These are phyloP conservation scores for Zygnema circumcarinatum DNA, from an alignment of 139 green algal genomes.

Conservation along the genomic window DNA sequence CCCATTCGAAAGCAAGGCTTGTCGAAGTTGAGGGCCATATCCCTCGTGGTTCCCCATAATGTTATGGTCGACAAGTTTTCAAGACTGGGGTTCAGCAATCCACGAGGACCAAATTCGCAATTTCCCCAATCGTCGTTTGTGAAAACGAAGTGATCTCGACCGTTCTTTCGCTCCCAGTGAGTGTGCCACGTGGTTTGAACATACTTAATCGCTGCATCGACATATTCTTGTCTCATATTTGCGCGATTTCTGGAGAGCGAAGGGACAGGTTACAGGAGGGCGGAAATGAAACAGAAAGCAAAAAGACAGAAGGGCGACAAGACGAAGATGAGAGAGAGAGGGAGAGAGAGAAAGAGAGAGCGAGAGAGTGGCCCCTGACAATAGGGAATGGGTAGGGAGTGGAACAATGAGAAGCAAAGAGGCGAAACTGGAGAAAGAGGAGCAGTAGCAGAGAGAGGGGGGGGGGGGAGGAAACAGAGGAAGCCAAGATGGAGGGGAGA, in stretches of 20 bases:
- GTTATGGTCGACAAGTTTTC: not conserved
- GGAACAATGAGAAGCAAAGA: too few relatives aligned
- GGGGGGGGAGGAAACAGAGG: too few relatives aligned
- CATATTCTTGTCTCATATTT: not conserved
- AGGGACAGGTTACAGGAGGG: not conserved
- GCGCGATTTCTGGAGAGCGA: not conserved
- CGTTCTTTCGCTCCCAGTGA: slow-evolving; percentile 69
- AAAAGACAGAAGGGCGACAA: not conserved
- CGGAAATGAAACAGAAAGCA: not conserved
- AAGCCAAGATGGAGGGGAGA: too few relatives aligned
- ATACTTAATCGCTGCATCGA: slow-evolving; percentile 53
- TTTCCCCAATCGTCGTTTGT: slow-evolving; percentile 73
- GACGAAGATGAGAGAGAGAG: not conserved
- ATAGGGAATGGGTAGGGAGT: too few relatives aligned
- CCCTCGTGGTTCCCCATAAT: slow-evolving; percentile 23
- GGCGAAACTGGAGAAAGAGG: too few relatives aligned
- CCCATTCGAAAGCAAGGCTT: slow-evolving; percentile 60
- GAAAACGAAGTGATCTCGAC: slow-evolving; percentile 72
- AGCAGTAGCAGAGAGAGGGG: too few relatives aligned
- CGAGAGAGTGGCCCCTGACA: too few relatives aligned
- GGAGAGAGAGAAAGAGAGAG: not conserved
- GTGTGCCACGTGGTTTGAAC: slow-evolving; percentile 64
- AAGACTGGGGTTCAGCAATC: not conserved
- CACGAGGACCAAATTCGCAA: slow-evolving; percentile 55
- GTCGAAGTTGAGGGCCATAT: not conserved